Evolutionary conservation across 495 filamentous ascomycete species (phyloP).

Genomic region (Tuber calosporum): DNA sequence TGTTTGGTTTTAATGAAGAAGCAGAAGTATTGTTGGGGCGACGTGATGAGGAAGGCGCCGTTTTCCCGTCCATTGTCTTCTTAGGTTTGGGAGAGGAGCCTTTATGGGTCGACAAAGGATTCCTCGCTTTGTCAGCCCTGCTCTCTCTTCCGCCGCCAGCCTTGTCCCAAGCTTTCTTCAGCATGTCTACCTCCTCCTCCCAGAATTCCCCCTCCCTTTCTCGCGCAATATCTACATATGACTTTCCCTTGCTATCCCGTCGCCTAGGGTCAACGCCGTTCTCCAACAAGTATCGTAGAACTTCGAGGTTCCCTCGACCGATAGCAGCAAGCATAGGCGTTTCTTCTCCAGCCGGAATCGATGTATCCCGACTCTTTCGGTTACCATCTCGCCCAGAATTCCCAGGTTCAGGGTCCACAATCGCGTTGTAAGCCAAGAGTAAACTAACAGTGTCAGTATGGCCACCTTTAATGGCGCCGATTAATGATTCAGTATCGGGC

Average conservation of each 20-base stretch:
- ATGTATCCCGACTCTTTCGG: conserved; percentile 36
- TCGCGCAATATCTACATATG: conserved; percentile 77
- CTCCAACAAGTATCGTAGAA: conserved; percentile 68
- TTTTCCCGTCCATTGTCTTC: conserved; percentile 22
- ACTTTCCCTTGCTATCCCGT: conserved; percentile 60
- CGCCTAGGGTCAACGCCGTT: conserved; percentile 38
- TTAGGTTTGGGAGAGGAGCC: conserved; percentile 30
- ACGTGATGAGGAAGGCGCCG: conserved; percentile 13
- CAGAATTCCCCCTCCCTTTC: conserved; percentile 75
- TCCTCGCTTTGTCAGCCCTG: conserved; percentile 19
- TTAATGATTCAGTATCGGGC: conserved; percentile 70
- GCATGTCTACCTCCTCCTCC: conserved; percentile 77
- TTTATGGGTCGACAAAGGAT: conserved; percentile 18
- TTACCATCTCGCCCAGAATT: conserved; percentile 39
- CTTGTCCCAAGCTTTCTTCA: conserved; percentile 72
- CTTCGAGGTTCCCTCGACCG: conserved; percentile 75
- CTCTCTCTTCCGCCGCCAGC: conserved; percentile 16
- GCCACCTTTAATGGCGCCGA: conserved; percentile 85
- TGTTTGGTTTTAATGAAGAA: conserved; percentile 24
- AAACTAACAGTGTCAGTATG: conserved; percentile 80
- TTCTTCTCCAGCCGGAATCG: conserved; percentile 53
- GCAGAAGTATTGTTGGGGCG: conserved; percentile 14
- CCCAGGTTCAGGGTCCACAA: conserved; percentile 69
- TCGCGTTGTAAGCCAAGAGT: conserved; percentile 72
- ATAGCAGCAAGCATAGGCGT: conserved; percentile 94